Evolutionary conservation across 345 rosid species (phyloP), one percentile per base, ranked within the genome.

Genomic region (Populus pruinosa): DNA sequence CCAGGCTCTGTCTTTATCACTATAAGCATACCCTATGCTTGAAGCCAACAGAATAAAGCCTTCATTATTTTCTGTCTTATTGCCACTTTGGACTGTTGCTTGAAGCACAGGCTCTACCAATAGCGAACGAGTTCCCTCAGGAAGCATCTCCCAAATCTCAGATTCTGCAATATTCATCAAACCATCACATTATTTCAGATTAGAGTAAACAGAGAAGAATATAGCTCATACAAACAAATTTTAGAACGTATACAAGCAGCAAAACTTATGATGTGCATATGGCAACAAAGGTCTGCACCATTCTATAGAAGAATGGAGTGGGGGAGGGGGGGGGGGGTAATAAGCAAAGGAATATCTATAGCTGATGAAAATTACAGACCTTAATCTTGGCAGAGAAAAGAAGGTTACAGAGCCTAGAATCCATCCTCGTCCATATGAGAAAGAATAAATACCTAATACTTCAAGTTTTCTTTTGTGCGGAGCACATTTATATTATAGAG

Each of bases 1-100:
- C 98, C 98, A 93, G 77, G 93, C 92, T 86, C 89, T 90, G 77
- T 93, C 97, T 84, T 93, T 91, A 71, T 95, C 88, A 35, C 81
- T 83, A 81, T 90, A 93, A 8, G 94, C 98, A 84, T 87, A 93
- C 70, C 78, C 82, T 72, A 84, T 82, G 80, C 97, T 90, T 75
- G 99, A 91, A 78, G 92, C 93, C 86, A 95, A 82, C 76, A 93
- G 76, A 65, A 95, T 47, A 82, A 90, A 91, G 67, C 93, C 98
- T 80, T 87, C 84, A 70, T 27, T 71, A 49, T 35, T 78, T 64
- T 77, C 80, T 18, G 67, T 35, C 70, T 88, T 87, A 53, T 69
- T 33, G 14, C 27, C 20, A 71, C 63, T 82, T 67, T 74, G 66
- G 17, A 79, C 77, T 21, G 82, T 76, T 65, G 73, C 83, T 72